A percentile compares a stretch with the other conserved stretches of the same genome.
Evolutionary conservation across 495 filamentous ascomycete genomes (phyloP).

Genomic region (Rostrohypoxylon terebratum): DNA sequence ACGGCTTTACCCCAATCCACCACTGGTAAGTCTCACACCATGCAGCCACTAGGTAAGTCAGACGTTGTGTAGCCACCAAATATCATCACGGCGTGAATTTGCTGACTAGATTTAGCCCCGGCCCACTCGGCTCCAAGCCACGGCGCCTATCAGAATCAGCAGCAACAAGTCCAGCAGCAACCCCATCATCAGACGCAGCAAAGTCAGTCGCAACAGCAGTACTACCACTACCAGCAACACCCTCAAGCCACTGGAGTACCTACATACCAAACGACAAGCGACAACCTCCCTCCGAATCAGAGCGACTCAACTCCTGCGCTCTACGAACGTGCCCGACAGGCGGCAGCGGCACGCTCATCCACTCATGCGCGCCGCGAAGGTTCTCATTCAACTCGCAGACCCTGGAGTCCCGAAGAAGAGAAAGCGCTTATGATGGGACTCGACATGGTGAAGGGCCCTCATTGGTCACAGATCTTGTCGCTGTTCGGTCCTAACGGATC

Average conservation of each 20-base stretch:
- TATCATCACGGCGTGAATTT: neutral
- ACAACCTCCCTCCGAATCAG: slow-evolving; percentile 71
- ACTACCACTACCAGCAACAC: slow-evolving; percentile 46
- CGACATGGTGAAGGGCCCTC: slow-evolving; percentile 90
- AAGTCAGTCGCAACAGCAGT: slow-evolving; percentile 37
- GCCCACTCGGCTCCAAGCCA: slow-evolving; percentile 36
- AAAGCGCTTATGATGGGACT: slow-evolving; percentile 92
- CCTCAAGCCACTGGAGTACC: slow-evolving; percentile 27
- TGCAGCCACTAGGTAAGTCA: slow-evolving; percentile 39
- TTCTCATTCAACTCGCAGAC: slow-evolving; percentile 83
- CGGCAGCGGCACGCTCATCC: slow-evolving; percentile 82
- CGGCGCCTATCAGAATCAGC: slow-evolving; percentile 52
- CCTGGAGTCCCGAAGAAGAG: slow-evolving; percentile 92
- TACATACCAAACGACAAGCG: slow-evolving; percentile 52
- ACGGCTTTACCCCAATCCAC: slow-evolving; percentile 48
- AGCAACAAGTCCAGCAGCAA: slow-evolving; percentile 47
- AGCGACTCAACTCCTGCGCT: slow-evolving; percentile 80
- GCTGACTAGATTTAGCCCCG: slow-evolving; percentile 31
- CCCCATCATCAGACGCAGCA: slow-evolving; percentile 36
- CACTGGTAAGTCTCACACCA: slow-evolving; percentile 41
- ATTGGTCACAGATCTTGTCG: slow-evolving; percentile 94
- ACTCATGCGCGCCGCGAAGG: slow-evolving; percentile 79
- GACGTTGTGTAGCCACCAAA: neutral
- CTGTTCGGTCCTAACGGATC: slow-evolving; percentile 88
- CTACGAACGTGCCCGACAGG: slow-evolving; percentile 84